A percentile compares a stretch with the other conserved stretches of the same genome.
phyloP scores from a whole-genome alignment of 2,329 filamentous ascomycete genomes.

The Scytalidium lignicola region DNA sequence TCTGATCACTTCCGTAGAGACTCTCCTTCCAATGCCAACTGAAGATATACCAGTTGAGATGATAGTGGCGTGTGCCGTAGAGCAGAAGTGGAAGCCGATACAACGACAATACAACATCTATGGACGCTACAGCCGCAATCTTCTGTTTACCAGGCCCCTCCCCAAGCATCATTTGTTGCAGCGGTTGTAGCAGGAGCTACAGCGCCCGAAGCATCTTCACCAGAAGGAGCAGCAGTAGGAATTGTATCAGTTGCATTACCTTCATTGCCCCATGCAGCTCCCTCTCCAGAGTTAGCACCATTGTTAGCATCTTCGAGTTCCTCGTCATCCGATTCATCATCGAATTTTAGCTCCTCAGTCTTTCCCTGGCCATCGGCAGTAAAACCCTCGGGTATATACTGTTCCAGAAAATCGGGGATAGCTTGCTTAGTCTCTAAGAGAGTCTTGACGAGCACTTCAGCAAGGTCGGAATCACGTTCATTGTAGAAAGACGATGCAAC shows the following conservation, averaged over 20 bases:
- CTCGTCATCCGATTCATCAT: conserved; percentile 16
- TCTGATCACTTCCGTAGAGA: not conserved
- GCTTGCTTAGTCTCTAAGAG: conserved; percentile 74
- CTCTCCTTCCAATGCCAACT: not conserved
- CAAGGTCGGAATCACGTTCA: conserved; percentile 69
- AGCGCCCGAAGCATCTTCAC: conserved; percentile 6
- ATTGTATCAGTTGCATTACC: not conserved
- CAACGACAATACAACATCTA: not conserved
- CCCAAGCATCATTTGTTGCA: conserved; percentile 1
- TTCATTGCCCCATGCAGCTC: conserved; percentile 7
- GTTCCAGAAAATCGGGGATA: conserved; percentile 75
- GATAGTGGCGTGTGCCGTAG: not conserved
- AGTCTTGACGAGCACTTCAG: conserved; percentile 69
- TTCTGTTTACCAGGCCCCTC: not conserved
- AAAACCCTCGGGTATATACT: conserved; percentile 53
- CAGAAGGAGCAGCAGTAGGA: not conserved
- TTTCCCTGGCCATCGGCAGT: conserved; percentile 23
- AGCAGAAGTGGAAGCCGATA: not conserved
- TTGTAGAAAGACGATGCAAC: conserved; percentile 87
- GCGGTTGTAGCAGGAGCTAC: conserved; percentile 5
- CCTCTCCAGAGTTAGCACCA: conserved; percentile 9
- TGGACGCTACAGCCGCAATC: too few relatives aligned
- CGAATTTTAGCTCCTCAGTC: conserved; percentile 18
- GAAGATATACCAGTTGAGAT: not conserved
- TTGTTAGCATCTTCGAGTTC: conserved; percentile 14